Evolutionary conservation across 768 basidiomycete species (phyloP).

Genomic region (Candolleomyces efflorescens): DNA sequence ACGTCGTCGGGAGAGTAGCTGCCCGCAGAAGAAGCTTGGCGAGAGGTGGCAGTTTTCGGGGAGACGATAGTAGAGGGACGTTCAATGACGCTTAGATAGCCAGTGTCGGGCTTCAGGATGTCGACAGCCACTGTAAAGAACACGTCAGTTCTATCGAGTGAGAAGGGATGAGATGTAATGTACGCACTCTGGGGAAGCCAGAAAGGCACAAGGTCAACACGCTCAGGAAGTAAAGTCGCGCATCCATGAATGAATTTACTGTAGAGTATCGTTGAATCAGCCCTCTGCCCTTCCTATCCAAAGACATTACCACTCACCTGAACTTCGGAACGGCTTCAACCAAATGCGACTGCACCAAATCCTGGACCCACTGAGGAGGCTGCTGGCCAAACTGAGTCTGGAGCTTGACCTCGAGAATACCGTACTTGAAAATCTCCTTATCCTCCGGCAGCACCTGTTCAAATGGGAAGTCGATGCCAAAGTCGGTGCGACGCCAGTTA

Average conservation of each 20-base stretch:
- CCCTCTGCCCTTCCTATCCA: not conserved
- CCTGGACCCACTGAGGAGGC: conserved; percentile 94
- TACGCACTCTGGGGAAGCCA: conserved; percentile 91
- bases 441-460: conserved; percentile 69
- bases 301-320: conserved; percentile 44
- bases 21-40: conserved; percentile 21
- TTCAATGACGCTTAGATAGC: conserved; percentile 67
- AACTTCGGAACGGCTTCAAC: conserved; percentile 99
- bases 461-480: conserved; percentile 92
- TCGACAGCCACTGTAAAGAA: conserved; percentile 77
- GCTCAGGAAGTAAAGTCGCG: conserved; percentile 84
- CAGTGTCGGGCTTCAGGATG: conserved; percentile 89
- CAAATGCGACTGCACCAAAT: conserved; percentile 91
- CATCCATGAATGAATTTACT: conserved; percentile 98
- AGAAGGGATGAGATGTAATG: not conserved
- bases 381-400: conserved; percentile 96
- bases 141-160: not conserved
- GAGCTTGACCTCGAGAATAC: conserved; percentile 94
- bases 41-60: conserved; percentile 42
- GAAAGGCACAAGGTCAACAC: conserved; percentile 95
- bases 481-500: conserved; percentile 94
- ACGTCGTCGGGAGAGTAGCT: conserved; percentile 12
- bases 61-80: conserved; percentile 53
- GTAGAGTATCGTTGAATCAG: conserved; percentile 7
- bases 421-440: conserved; percentile 95